These are phyloP conservation scores for Borovskyia barvae DNA, from an alignment of 208 protist species.

Conservation along the genomic window DNA sequence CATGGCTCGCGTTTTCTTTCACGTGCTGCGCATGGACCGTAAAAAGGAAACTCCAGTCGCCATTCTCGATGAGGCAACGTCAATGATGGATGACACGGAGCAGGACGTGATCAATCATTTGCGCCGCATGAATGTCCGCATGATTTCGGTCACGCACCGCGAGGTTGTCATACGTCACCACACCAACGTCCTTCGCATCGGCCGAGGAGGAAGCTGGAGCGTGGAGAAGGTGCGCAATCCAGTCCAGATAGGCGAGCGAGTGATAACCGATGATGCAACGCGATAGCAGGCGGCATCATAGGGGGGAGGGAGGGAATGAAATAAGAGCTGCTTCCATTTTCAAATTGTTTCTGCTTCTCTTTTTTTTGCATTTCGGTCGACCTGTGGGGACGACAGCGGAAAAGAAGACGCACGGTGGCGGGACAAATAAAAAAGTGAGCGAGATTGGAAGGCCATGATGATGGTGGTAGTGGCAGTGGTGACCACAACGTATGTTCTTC, in stretches of 20 bases:
- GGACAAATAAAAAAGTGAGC: no score
- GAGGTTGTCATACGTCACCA: conserved; percentile 80
- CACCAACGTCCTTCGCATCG: conserved; percentile 61
- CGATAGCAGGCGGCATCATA: not conserved
- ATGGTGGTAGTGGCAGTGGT: no score
- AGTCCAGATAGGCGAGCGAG: conserved; percentile 39
- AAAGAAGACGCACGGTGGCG: no score
- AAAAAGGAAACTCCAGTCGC: conserved; percentile 52
- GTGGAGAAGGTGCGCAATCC: conserved; percentile 45
- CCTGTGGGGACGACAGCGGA: no score
- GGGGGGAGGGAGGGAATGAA: no score
- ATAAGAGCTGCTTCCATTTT: no score
- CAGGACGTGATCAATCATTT: conserved; percentile 81
- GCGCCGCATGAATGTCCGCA: conserved; percentile 65
- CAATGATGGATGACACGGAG: conserved; percentile 89
- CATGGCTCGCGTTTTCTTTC: conserved; percentile 86
- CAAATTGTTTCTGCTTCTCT: no score
- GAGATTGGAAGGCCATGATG: no score
- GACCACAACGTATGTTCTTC: no score
- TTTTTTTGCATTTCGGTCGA: no score
- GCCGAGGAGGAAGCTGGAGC: conserved; percentile 47
- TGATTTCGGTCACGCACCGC: conserved; percentile 84
- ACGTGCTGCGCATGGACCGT: conserved; percentile 64
- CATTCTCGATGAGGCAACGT: conserved; percentile 85
- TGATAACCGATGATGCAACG: conserved; percentile 16